These are phyloP conservation scores for Pulveroboletus sp. DNA, from an alignment of 768 basidiomycete genomes.

Conservation along the genomic window DNA sequence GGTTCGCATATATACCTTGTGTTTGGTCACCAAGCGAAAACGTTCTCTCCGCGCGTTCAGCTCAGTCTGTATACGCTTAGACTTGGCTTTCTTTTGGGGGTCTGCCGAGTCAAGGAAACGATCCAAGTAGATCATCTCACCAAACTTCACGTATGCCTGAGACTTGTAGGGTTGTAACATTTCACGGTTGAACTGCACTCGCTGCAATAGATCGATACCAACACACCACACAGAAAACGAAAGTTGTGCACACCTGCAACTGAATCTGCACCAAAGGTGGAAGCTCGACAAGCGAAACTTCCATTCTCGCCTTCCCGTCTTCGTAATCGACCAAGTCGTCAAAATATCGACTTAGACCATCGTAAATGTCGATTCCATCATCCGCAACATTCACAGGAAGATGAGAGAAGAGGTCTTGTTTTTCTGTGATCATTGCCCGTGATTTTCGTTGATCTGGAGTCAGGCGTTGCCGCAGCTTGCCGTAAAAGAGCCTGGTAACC, in stretches of 20 bases:
- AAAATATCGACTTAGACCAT: constrained; percentile 89
- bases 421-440: constrained; percentile 67
- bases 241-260: constrained; percentile 64
- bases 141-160: constrained; percentile 92
- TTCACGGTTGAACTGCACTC: constrained; percentile 93
- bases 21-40: constrained; percentile 62
- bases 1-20: constrained; percentile 52
- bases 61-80: constrained; percentile 67
- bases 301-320: constrained; percentile 84
- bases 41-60: constrained; percentile 66
- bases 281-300: constrained; percentile 78
- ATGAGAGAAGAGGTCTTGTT: constrained; percentile 91
- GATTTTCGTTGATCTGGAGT: constrained; percentile 38
- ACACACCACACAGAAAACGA: not conserved
- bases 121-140: constrained; percentile 84
- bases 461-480: constrained; percentile 73
- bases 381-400: constrained; percentile 91
- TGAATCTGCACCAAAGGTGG: constrained; percentile 94
- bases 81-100: constrained; percentile 64
- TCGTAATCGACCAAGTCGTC: constrained; percentile 87
- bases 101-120: constrained; percentile 83
- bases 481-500: constrained; percentile 74
- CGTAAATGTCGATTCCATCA: constrained; percentile 89
- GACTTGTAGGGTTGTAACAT: constrained; percentile 92
- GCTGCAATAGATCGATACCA: constrained; percentile 40